These are phyloP conservation scores for Ophiocordyceps robertsii DNA, from an alignment of 2,329 filamentous ascomycete species.

Conservation along the genomic window DNA sequence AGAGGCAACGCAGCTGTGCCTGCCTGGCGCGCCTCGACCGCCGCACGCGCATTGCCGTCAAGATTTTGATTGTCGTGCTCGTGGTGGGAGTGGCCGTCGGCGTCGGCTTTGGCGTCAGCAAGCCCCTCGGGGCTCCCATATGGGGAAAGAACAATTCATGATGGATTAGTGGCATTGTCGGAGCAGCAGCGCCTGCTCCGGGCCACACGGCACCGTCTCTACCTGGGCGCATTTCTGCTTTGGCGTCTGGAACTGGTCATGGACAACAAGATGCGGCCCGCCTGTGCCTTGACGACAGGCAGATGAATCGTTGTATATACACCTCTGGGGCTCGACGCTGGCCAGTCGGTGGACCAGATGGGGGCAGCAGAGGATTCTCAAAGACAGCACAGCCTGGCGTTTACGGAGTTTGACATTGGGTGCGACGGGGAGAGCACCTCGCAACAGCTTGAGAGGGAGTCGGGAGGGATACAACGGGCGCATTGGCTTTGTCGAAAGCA, in stretches of 20 bases:
- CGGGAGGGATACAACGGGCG: background rate
- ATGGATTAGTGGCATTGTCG: background rate
- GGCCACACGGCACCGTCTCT: background rate
- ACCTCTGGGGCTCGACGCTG: background rate
- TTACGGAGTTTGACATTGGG: conserved; percentile 1
- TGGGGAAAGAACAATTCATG: conserved; percentile 24
- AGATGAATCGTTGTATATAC: background rate
- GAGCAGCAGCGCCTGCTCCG: background rate
- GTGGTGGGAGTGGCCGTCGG: conserved; percentile 40
- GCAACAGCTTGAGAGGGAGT: background rate
- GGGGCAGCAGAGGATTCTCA: background rate
- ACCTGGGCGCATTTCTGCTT: background rate
- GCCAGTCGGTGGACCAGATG: background rate
- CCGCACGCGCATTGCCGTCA: conserved; percentile 38
- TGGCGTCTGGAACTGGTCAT: background rate
- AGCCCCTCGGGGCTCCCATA: conserved; percentile 43
- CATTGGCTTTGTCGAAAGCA: background rate
- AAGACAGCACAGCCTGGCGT: conserved; percentile 3
- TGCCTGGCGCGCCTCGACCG: conserved; percentile 39
- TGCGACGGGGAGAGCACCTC: background rate
- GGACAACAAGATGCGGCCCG: background rate
- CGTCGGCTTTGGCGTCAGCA: conserved; percentile 48
- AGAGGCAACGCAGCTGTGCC: conserved; percentile 36
- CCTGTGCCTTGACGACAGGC: background rate
- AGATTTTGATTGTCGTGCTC: conserved; percentile 38